phyloP scores from a whole-genome alignment of 768 basidiomycete species.

The Mycena albidolilacea region DNA sequence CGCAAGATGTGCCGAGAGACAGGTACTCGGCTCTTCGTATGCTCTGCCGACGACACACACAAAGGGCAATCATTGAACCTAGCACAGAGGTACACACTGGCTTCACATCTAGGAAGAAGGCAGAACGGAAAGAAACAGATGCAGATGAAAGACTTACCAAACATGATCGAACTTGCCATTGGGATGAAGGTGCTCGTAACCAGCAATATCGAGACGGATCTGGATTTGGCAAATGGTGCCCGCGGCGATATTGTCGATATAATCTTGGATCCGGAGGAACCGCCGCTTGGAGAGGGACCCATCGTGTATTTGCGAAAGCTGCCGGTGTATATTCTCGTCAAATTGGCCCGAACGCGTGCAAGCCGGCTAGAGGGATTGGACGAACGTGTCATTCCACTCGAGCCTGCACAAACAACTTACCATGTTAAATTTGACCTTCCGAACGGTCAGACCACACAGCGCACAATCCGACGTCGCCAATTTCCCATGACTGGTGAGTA shows the following conservation, averaged over 20 bases:
- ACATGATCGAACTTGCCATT: conserved; percentile 27
- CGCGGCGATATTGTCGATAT: conserved; percentile 51
- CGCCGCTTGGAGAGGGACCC: conserved; percentile 14
- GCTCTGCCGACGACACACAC: neutral
- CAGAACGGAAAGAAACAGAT: neutral
- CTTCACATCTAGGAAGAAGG: neutral
- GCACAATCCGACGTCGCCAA: too few species aligned
- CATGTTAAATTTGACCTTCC: too few species aligned
- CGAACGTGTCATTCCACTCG: conserved; percentile 49
- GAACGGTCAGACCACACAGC: too few species aligned
- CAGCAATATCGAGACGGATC: conserved; percentile 55
- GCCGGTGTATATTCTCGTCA: conserved; percentile 51
- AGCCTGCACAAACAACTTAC: conserved; percentile 31
- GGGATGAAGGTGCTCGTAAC: conserved; percentile 60
- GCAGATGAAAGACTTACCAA: conserved; percentile 9
- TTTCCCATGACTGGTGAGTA: too few species aligned
- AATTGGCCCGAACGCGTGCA: conserved; percentile 1
- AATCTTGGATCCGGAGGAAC: conserved; percentile 50
- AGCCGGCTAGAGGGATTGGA: conserved; percentile 40
- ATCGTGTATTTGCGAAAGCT: conserved; percentile 45
- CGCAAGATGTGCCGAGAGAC: neutral
- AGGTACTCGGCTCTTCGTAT: neutral
- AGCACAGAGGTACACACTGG: neutral
- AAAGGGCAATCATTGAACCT: neutral
- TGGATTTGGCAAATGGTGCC: conserved; percentile 57